phyloP scores from a whole-genome alignment of 2,329 filamentous ascomycete genomes.

The Colletotrichum musae region DNA sequence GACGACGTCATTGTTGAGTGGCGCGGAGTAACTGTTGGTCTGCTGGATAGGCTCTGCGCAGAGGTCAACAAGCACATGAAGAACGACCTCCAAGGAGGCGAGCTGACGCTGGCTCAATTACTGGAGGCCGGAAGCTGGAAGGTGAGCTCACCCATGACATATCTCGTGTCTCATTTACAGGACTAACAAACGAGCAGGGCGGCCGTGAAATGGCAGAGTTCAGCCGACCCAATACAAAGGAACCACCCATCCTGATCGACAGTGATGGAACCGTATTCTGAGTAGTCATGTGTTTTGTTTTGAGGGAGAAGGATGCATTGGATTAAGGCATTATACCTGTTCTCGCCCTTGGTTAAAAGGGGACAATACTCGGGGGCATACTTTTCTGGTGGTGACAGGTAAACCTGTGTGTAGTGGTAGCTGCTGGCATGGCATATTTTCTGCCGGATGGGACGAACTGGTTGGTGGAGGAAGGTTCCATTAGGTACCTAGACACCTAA shows the following conservation, averaged over 20 bases:
- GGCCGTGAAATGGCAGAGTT: slow-evolving; percentile 97
- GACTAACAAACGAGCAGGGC: slow-evolving; percentile 66
- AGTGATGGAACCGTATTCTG: slow-evolving; percentile 98
- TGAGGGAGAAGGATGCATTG: slow-evolving; percentile 29
- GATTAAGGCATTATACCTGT: slow-evolving; percentile 38
- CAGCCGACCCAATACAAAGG: slow-evolving; percentile 94
- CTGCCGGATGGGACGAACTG: slow-evolving; percentile 12
- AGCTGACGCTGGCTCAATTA: slow-evolving; percentile 88
- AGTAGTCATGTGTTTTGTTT: slow-evolving; percentile 26
- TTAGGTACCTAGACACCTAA: slow-evolving; percentile 18
- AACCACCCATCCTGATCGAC: slow-evolving; percentile 95
- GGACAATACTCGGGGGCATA: slow-evolving; percentile 9
- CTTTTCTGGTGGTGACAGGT: not conserved
- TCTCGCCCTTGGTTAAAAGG: slow-evolving; percentile 29
- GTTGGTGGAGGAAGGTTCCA: slow-evolving; percentile 1
- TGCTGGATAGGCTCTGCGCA: slow-evolving; percentile 65
- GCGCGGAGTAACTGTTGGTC: slow-evolving; percentile 70
- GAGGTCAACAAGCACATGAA: slow-evolving; percentile 72
- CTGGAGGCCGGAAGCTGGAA: slow-evolving; percentile 98
- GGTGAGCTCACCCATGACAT: slow-evolving; percentile 65
- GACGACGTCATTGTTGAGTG: slow-evolving; percentile 74
- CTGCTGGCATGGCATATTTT: slow-evolving; percentile 6
- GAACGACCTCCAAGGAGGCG: slow-evolving; percentile 74
- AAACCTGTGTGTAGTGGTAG: slow-evolving; percentile 16
- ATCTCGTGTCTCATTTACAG: too few relatives aligned